Evolutionary conservation across 73 alveolate genomes (phyloP).

Genomic region (Diophrys sp.): DNA sequence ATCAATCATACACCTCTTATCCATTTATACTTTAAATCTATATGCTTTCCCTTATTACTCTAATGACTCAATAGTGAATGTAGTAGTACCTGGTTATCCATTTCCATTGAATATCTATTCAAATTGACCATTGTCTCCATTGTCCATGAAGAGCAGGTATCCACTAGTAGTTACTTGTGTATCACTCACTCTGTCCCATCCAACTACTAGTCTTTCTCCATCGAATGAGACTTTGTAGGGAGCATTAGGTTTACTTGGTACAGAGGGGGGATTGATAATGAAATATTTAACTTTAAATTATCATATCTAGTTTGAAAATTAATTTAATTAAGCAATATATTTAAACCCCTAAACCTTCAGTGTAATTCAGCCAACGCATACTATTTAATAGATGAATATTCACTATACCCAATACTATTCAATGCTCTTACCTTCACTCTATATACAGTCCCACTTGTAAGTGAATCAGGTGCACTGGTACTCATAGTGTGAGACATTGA

Average conservation of each 20-base stretch:
- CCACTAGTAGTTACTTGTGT: conserved; percentile 29
- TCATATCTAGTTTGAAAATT: too few relatives aligned
- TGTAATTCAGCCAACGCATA: conserved; percentile 31
- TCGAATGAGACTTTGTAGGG: conserved; percentile 3
- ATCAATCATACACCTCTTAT: too few relatives aligned
- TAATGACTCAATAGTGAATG: background rate
- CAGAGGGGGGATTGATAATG: too few relatives aligned
- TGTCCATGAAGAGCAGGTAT: conserved; percentile 16
- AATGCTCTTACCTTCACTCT: conserved; percentile 51
- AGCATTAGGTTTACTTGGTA: conserved; percentile 34
- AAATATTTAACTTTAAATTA: too few relatives aligned
- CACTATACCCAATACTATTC: conserved; percentile 20
- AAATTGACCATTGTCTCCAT: conserved; percentile 25
- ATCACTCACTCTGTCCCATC: conserved; percentile 40
- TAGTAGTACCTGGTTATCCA: conserved; percentile 1
- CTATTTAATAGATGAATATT: conserved; percentile 11
- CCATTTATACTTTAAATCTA: conserved; percentile 46
- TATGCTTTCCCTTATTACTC: conserved; percentile 34
- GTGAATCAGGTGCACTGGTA: too few relatives aligned
- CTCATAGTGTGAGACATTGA: too few relatives aligned
- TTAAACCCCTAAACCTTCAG: too few relatives aligned
- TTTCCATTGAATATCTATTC: conserved; percentile 4
- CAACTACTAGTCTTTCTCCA: conserved; percentile 16
- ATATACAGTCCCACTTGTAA: too few relatives aligned
- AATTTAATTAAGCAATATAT: too few relatives aligned